These are phyloP conservation scores for Nematodospora anomalae DNA, from an alignment of 1,139 yeast species.

Conservation along the genomic window DNA sequence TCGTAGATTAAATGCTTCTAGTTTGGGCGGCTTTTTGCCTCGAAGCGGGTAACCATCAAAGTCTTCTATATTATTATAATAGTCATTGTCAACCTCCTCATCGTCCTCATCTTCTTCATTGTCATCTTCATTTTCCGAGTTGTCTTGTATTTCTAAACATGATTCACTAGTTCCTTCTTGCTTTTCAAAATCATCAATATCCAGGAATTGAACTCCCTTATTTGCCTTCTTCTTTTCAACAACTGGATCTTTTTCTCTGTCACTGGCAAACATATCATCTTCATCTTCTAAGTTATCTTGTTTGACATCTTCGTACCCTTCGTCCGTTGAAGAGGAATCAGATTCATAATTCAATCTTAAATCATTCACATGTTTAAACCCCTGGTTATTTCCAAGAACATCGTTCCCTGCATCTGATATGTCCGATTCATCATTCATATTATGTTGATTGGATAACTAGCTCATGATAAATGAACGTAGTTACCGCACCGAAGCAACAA, in stretches of 20 bases:
- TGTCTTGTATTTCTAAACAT: neutral
- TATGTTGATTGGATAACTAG: too few relatives aligned
- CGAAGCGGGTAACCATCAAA: slow-evolving; percentile 8
- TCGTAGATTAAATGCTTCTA: slow-evolving; percentile 63
- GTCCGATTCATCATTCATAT: slow-evolving; percentile 16
- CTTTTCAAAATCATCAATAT: slow-evolving; percentile 27
- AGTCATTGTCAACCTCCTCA: slow-evolving; percentile 13
- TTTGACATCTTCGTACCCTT: slow-evolving; percentile 7
- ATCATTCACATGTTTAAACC: slow-evolving; percentile 21
- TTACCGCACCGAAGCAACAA: neutral
- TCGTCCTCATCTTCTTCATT: slow-evolving; percentile 8
- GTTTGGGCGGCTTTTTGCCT: slow-evolving; percentile 22
- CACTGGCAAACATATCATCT: slow-evolving; percentile 45
- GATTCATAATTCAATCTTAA: slow-evolving; percentile 33
- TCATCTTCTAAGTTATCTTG: slow-evolving; percentile 20
- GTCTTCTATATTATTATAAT: slow-evolving; percentile 20
- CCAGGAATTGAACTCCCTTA: slow-evolving; percentile 25
- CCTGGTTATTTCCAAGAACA: slow-evolving; percentile 26
- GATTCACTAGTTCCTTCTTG: slow-evolving; percentile 1
- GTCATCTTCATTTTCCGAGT: slow-evolving; percentile 5
- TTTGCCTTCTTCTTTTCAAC: neutral
- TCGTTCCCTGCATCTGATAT: slow-evolving; percentile 18
- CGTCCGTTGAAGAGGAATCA: slow-evolving; percentile 32
- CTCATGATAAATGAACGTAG: neutral
- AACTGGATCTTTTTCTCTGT: slow-evolving; percentile 13